These are phyloP conservation scores for Fusarium staphyleae DNA, from an alignment of 2,329 filamentous ascomycete genomes.

Conservation along the genomic window DNA sequence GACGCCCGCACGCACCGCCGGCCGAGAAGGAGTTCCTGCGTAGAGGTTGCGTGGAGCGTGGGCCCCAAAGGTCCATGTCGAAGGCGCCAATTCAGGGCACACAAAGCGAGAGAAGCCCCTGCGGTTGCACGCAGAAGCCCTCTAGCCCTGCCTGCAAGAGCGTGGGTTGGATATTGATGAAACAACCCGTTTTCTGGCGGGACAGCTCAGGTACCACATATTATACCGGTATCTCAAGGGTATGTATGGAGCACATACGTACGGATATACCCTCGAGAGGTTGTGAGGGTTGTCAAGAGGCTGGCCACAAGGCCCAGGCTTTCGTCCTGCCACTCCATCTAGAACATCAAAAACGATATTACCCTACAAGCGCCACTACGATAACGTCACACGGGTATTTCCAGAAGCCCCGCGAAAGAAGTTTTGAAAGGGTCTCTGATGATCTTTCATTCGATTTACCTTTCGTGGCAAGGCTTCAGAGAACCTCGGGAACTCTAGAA, in stretches of 20 bases:
- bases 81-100: background rate
- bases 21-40: constrained; percentile 35
- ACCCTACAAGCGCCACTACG: constrained; percentile 16
- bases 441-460: constrained; percentile 18
- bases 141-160: constrained; percentile 8
- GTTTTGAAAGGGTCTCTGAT: background rate
- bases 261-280: too few species aligned
- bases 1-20: constrained; percentile 23
- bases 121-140: constrained; percentile 10
- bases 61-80: constrained; percentile 24
- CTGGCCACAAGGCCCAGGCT: constrained; percentile 19
- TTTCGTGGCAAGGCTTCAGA: constrained; percentile 24
- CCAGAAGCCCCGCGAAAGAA: constrained; percentile 19
- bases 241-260: too few species aligned
- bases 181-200: constrained; percentile 10
- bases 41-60: constrained; percentile 33
- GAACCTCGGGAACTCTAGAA: constrained; percentile 11
- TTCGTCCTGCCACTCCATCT: constrained; percentile 9
- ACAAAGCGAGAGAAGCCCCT: constrained; percentile 23
- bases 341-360: constrained; percentile 7
- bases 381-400: constrained; percentile 22
- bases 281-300: constrained; percentile 17
- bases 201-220: constrained; percentile 8
- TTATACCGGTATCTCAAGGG: too few species aligned
- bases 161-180: constrained; percentile 24